Base-by-base conservation (phyloP, 495 filamentous ascomycete genomes). In the Daldinia loculata region DNA sequence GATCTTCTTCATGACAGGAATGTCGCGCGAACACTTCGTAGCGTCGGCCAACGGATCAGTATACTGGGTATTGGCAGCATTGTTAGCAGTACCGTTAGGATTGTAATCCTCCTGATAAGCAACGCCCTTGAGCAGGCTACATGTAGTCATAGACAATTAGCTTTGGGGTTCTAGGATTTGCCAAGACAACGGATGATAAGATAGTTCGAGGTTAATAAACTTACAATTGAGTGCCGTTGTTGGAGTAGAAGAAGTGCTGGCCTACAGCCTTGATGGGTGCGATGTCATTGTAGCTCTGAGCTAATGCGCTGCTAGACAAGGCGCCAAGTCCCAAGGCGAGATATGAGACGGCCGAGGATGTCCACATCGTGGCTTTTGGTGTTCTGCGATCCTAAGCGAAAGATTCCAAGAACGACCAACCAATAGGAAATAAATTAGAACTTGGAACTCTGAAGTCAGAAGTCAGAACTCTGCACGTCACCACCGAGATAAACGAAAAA, bases 51-150 rank as follows among this genome's bases (percentile, higher is more conserved):
- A 86, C 51, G 95, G 94, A 66, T 90, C 88, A 38, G 77, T 79
- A 75, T 84, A 89, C 63, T 79, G 81, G 41, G 72, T 68, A 51
- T 72, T 81, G 32, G 67, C 57, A 38, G 75, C 73, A 22, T 79
- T 79, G 39, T 77, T 48, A 22, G 43, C 76, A 5, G 69, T 77
- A 27, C 79, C 78, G 55, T 80, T 79, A 12, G 81, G 77, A 55
- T 74, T 81, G 64, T 80, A 81, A 63, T 89, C 84, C 72, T 86
- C 83, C 75, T 90, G 95, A 80, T 99, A 99, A 34, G 95, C 95
- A 62, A 99, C 85, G 75, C 95, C 95, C 67, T 89, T 91, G 70
- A 98, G 92, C 76, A 81, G 88, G 75, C 75, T 77, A n/a, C n/a
- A n/a, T n/a, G n/a, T n/a, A 27, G 39, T 19, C 34, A 41, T 24